A percentile compares a stretch with the other conserved stretches of the same genome.
Conservation (phyloP, 345 rosid species). For the Eutrema japonicum region DNA sequence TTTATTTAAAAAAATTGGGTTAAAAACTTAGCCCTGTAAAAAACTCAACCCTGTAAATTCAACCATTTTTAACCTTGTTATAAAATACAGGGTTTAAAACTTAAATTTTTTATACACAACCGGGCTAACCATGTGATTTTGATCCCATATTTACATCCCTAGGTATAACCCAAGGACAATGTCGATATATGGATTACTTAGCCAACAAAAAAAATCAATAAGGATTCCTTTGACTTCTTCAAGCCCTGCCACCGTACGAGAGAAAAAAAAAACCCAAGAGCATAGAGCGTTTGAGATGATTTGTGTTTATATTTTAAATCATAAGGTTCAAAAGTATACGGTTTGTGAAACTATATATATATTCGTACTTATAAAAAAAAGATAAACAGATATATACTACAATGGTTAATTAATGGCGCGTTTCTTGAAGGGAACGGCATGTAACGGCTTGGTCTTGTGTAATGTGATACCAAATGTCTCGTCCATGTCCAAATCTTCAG, state of each 20-base stretch:
- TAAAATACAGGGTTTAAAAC: too few species aligned
- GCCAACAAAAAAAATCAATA: too few species aligned
- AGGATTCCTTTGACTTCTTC: neutral
- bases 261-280: neutral
- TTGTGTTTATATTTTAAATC: neutral
- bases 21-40: too few species aligned
- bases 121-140: too few species aligned
- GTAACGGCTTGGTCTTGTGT: constrained; percentile 43
- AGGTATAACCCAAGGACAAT: neutral
- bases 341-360: neutral
- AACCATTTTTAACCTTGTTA: too few species aligned
- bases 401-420: neutral
- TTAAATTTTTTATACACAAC: too few species aligned
- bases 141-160: too few species aligned
- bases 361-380: neutral
- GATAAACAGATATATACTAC: neutral
- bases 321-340: too few species aligned
- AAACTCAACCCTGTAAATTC: too few species aligned
- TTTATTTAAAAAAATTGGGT: too few species aligned
- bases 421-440: constrained; percentile 36
- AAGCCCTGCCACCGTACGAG: neutral
- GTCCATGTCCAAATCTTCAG: constrained; percentile 50
- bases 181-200: neutral
- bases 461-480: constrained; percentile 43
- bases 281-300: neutral